Percentiles rank a stretch among this genome's conserved stretches.
Conservation (phyloP, 1,139 yeast genomes). For the Nakaseomyces kungkrabaensis region DNA sequence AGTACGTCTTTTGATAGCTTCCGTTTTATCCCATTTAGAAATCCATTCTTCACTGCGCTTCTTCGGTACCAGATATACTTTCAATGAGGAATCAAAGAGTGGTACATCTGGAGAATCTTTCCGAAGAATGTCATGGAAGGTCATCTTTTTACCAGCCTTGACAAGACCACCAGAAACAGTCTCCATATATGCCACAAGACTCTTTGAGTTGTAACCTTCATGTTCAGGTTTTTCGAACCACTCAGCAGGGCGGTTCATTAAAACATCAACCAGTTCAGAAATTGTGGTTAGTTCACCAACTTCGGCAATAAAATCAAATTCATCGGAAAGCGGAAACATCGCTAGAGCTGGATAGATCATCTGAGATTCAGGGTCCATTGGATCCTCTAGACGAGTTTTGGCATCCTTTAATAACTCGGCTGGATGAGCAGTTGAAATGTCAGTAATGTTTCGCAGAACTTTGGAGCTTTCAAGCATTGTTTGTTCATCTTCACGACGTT, state of each 20-base stretch:
- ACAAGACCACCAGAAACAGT: constrained; percentile 77
- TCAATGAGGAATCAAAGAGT: constrained; percentile 62
- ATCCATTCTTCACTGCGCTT: constrained; percentile 57
- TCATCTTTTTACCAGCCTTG: constrained; percentile 70
- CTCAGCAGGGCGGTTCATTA: constrained; percentile 54
- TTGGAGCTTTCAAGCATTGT: constrained; percentile 44
- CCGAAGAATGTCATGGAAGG: constrained; percentile 55
- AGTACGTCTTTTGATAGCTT: constrained; percentile 39
- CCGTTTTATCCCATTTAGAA: constrained; percentile 53
- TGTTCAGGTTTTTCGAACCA: constrained; percentile 66
- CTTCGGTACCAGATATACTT: constrained; percentile 76
- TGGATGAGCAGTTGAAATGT: constrained; percentile 43
- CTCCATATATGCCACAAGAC: constrained; percentile 70
- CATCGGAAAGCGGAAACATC: constrained; percentile 75
- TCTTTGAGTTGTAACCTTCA: constrained; percentile 46
- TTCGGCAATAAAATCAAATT: constrained; percentile 71
- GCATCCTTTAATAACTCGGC: constrained; percentile 31
- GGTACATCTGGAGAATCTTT: constrained; percentile 61
- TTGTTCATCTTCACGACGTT: constrained; percentile 18
- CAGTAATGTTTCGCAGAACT: constrained; percentile 42
- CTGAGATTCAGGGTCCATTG: constrained; percentile 65
- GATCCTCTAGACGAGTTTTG: constrained; percentile 50
- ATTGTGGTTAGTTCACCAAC: constrained; percentile 64
- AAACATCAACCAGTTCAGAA: constrained; percentile 44
- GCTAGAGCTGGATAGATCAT: constrained; percentile 71